A percentile compares a stretch with the other conserved stretches of the same genome.
phyloP scores from a whole-genome alignment of 139 green algal species.

The Edaphochlamys debaryana region DNA sequence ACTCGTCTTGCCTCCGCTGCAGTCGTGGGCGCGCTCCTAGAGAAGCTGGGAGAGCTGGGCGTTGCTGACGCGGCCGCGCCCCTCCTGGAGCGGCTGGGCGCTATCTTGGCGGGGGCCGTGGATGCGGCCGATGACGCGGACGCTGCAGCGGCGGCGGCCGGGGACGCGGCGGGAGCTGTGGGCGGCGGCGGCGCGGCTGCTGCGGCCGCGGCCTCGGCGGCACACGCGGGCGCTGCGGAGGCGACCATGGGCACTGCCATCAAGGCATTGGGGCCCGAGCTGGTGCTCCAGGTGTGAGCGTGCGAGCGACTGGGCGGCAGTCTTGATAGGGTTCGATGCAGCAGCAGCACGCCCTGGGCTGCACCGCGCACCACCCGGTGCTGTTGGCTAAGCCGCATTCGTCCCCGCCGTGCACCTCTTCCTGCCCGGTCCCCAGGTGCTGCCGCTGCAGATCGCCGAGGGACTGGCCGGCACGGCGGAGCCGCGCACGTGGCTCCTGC shows the following conservation, averaged over 20 bases:
- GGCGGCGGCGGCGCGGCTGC: conserved; percentile 13
- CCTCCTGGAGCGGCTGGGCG: conserved; percentile 60
- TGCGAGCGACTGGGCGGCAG: too few relatives aligned
- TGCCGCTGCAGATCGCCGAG: conserved; percentile 79
- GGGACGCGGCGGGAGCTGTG: not conserved
- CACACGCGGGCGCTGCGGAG: conserved; percentile 58
- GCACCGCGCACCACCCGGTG: too few relatives aligned
- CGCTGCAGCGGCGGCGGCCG: not conserved
- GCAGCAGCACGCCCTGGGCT: too few relatives aligned
- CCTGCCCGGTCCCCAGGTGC: conserved; percentile 33
- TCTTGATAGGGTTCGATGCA: too few relatives aligned
- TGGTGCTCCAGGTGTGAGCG: conserved; percentile 65
- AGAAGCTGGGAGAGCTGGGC: conserved; percentile 54
- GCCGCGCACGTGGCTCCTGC: conserved; percentile 91
- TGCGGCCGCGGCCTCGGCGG: not conserved
- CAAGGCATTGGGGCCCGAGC: conserved; percentile 74
- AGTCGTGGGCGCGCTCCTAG: conserved; percentile 65
- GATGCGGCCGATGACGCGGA: conserved; percentile 56
- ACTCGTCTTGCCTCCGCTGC: conserved; percentile 9
- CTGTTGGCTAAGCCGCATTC: too few relatives aligned
- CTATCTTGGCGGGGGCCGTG: conserved; percentile 67
- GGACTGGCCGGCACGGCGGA: conserved; percentile 60
- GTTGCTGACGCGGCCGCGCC: conserved; percentile 51
- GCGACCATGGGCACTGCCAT: conserved; percentile 76
- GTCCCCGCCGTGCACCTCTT: too few relatives aligned